phyloP scores from a whole-genome alignment of 2,329 filamentous ascomycete species.

The Plenodomus biglobosus region DNA sequence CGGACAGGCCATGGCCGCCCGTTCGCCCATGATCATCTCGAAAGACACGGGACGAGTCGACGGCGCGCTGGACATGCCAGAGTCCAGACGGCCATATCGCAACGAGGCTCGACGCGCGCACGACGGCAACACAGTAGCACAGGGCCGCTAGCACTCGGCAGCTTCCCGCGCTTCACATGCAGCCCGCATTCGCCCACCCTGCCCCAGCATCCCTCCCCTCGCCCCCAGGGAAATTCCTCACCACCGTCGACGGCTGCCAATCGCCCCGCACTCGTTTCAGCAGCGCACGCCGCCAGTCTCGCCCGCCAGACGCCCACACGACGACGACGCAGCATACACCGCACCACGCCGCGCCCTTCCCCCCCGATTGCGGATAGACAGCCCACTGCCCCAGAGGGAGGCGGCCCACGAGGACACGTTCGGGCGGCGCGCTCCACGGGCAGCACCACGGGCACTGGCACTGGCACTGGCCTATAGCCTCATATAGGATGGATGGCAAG shows the following conservation, averaged over 20 bases:
- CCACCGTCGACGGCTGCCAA: constrained; percentile 1
- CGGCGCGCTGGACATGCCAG: no score
- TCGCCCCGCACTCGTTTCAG: constrained; percentile 18
- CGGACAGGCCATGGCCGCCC: constrained; percentile 1
- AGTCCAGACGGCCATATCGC: no score
- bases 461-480: constrained; percentile 15
- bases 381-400: not conserved
- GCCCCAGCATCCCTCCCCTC: constrained; percentile 1
- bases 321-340: not conserved
- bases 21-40: constrained; percentile 4
- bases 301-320: not conserved
- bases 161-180: constrained; percentile 19
- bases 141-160: constrained; percentile 19
- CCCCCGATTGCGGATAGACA: no score
- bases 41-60: constrained; percentile 10
- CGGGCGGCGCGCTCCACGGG: constrained; percentile 12
- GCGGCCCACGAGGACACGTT: constrained; percentile 10
- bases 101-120: no score
- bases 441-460: no score
- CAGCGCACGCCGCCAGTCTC: not conserved
- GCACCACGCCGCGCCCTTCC: not conserved
- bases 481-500: constrained; percentile 64
- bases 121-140: not conserved
- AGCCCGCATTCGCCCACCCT: constrained; percentile 14
- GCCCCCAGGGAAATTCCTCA: constrained; percentile 3